Percentiles rank a stretch among this genome's conserved stretches.
Evolutionary conservation across 768 basidiomycete species (phyloP).

Genomic region (Steccherinum ochraceum): DNA sequence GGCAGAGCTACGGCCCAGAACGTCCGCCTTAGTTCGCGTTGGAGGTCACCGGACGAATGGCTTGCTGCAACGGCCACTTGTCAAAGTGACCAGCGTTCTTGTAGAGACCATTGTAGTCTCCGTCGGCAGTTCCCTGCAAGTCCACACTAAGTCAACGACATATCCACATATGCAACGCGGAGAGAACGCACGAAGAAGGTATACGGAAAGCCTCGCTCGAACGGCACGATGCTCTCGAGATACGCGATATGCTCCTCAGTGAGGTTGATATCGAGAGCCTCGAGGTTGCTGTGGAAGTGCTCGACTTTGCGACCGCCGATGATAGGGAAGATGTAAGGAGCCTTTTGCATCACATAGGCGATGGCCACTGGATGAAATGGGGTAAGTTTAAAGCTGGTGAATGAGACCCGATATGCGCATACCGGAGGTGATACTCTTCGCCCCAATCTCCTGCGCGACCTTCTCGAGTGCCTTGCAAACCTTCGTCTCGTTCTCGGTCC

Average conservation of each 20-base stretch:
- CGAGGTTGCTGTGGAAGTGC: conserved; percentile 39
- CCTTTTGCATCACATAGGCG: conserved; percentile 45
- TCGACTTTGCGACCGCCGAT: conserved; percentile 43
- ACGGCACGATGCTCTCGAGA: conserved; percentile 33
- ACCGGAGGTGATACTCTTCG: conserved; percentile 42
- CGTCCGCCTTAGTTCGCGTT: too few species aligned
- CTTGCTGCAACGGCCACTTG: conserved; percentile 19
- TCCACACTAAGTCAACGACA: background rate
- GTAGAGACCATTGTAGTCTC: conserved; percentile 8
- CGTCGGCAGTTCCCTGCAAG: conserved; percentile 6
- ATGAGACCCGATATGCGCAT: conserved; percentile 11
- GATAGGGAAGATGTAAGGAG: conserved; percentile 42
- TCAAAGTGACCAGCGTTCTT: conserved; percentile 17
- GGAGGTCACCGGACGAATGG: too few species aligned
- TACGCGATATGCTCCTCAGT: conserved; percentile 36
- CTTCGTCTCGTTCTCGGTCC: conserved; percentile 37
- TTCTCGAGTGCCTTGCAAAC: conserved; percentile 41
- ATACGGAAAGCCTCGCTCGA: conserved; percentile 39
- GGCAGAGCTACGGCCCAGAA: too few species aligned
- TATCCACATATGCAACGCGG: conserved; percentile 15
- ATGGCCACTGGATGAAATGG: conserved; percentile 31
- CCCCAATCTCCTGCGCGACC: conserved; percentile 43
- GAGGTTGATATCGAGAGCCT: conserved; percentile 39
- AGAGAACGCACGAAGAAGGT: conserved; percentile 16
- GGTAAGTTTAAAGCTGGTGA: too few species aligned